Evolutionary conservation across 75 land plant genomes (phyloP).

Genomic region (Isoetes taiwanensis): DNA sequence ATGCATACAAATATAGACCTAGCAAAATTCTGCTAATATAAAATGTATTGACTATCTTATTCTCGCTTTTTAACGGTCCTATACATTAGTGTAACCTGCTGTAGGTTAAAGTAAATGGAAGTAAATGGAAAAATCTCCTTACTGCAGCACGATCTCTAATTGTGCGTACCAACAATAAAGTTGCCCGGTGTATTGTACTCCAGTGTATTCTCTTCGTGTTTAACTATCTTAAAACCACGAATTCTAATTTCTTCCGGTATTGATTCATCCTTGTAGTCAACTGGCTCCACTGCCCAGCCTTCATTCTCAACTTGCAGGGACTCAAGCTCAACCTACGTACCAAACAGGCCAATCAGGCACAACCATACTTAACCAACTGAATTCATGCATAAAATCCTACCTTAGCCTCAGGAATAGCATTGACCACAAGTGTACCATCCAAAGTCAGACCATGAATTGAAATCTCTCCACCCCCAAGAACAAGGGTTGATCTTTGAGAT

Average conservation of each 20-base stretch:
- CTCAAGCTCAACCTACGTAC: slow-evolving; percentile 54
- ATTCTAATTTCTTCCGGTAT: slow-evolving; percentile 61
- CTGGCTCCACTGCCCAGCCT: slow-evolving; percentile 51
- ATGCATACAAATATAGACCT: too few species aligned
- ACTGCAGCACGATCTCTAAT: too few species aligned
- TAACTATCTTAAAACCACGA: slow-evolving; percentile 63
- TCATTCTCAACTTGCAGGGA: slow-evolving; percentile 39
- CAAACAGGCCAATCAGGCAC: too few species aligned
- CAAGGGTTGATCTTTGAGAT: slow-evolving; percentile 64
- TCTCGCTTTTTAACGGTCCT: too few species aligned
- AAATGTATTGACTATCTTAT: too few species aligned
- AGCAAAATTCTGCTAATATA: too few species aligned
- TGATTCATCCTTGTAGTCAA: slow-evolving; percentile 41
- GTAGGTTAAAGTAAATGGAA: too few species aligned
- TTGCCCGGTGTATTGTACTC: slow-evolving; percentile 44
- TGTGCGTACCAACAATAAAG: too few species aligned
- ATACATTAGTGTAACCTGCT: too few species aligned
- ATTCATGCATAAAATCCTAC: too few species aligned
- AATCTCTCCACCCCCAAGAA: slow-evolving; percentile 41
- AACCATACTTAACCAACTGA: too few species aligned
- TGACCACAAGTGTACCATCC: slow-evolving; percentile 61
- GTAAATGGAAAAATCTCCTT: too few species aligned
- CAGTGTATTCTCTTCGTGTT: slow-evolving; percentile 34
- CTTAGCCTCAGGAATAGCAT: slow-evolving; percentile 44
- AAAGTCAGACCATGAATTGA: slow-evolving; percentile 40